Base-by-base conservation (phyloP, 169 alveolate species). In the Babesia caballi region DNA sequence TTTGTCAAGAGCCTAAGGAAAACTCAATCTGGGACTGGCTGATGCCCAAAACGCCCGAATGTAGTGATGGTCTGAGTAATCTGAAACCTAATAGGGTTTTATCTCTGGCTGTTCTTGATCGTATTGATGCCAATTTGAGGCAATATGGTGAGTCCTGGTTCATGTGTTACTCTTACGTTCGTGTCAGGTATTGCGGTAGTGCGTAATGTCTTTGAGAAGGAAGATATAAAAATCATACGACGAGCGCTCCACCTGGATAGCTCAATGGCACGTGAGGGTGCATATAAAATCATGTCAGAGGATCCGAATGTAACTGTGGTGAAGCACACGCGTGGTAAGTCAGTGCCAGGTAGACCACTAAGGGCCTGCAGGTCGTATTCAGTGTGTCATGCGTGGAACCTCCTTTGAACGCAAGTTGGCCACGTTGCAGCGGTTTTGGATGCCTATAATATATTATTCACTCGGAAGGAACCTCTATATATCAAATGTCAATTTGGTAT, bases 381-480 rank as follows among this genome's bases (percentile, higher is more conserved):
- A 68, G 50, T 78, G 87, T 30, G 25, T 69, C 2, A 46, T 78
- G 40, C 41, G 70, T 30, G 87, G 87, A 25, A 78, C 87, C 21
- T 35, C 74, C 9, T 78, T 68, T 36, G 74, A 70, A 9, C 54
- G 44, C 21, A 11, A 3, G 25, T 17, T 78, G 65, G 28, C 44
- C 3, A 82, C 83, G 33, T 35, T 78, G 25, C 87, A 78, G 76
- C 47, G 33, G 33, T 78, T 78, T 35, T 78, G 87, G 87, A 68
- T 69, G 46, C 87, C 87, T 0, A 28, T 78, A 4, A 51, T 78
- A 32, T 69, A 78, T 53, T 78, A 78, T 27, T 25, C 42, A 15
- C 44, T 78, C 35, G 69, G 69, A 35, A 50, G 42, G 4, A 32
- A 35, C 19, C n/a, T 78, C 40, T 78, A 63, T 33, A 9, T 69